Conservation (phyloP, 495 filamentous ascomycete species). For the Neurospora tetrasperma region DNA sequence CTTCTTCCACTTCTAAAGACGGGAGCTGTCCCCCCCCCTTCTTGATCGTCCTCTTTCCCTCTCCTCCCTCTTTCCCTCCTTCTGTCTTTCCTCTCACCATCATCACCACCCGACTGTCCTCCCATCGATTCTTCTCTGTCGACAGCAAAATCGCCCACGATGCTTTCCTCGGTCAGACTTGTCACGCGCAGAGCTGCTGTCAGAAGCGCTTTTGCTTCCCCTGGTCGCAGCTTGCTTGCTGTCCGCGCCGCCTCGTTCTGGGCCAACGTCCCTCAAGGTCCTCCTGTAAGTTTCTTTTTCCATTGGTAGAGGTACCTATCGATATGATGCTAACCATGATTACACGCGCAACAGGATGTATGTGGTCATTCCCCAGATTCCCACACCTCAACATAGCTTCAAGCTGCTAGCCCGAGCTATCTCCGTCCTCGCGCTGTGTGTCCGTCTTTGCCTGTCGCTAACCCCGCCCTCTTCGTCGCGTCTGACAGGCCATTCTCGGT, state of each 20-base stretch:
- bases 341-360: constrained; percentile 42
- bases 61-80: not conserved
- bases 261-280: constrained; percentile 83
- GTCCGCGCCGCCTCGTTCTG: constrained; percentile 69
- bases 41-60: not conserved
- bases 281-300: constrained; percentile 65
- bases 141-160: constrained; percentile 5
- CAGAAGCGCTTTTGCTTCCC: not conserved
- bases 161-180: constrained; percentile 27
- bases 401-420: not conserved
- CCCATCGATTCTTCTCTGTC: not conserved
- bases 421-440: not conserved
- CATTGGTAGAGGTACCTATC: not conserved
- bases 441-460: constrained; percentile 7
- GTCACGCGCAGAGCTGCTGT: constrained; percentile 25
- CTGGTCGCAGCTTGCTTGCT: constrained; percentile 36
- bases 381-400: not conserved
- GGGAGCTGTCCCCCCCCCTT: not conserved
- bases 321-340: not conserved
- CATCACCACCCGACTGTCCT: not conserved
- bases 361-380: constrained; percentile 37
- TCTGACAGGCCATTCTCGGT: constrained; percentile 64
- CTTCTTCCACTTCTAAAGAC: not conserved
- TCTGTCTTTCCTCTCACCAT: not conserved
- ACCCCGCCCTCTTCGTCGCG: constrained; percentile 5